phyloP scores from a whole-genome alignment of 495 filamentous ascomycete species.

The Penicillium turbatum region DNA sequence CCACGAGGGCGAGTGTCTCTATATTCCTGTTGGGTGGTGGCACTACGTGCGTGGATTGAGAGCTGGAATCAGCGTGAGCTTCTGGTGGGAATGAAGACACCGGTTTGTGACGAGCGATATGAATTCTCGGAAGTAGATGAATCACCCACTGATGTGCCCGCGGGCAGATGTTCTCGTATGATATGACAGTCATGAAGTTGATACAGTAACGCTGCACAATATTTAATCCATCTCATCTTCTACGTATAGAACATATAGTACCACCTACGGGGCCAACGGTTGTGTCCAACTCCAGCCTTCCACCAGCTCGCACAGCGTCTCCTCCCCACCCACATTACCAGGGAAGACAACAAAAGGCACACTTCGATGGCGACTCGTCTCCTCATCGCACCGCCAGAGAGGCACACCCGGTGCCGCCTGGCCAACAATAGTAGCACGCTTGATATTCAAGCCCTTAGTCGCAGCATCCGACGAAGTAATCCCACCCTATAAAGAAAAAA shows the following conservation, averaged over 20 bases:
- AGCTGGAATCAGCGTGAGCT: slow-evolving; percentile 92
- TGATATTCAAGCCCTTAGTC: slow-evolving; percentile 49
- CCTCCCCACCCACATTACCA: slow-evolving; percentile 52
- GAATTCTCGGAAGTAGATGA: background rate
- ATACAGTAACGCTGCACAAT: background rate
- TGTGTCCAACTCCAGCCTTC: slow-evolving; percentile 33
- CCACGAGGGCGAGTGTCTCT: slow-evolving; percentile 76
- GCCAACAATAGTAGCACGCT: slow-evolving; percentile 48
- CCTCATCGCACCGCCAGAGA: slow-evolving; percentile 51
- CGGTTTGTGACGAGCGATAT: background rate
- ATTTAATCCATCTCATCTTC: background rate
- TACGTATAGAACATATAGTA: background rate
- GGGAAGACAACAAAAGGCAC: slow-evolving; percentile 54
- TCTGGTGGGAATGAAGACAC: slow-evolving; percentile 70
- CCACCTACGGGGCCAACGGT: background rate
- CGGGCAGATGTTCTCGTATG: background rate
- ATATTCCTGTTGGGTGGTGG: slow-evolving; percentile 97
- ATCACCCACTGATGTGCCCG: background rate
- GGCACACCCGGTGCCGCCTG: slow-evolving; percentile 54
- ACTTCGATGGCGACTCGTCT: slow-evolving; percentile 39
- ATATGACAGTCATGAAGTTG: background rate
- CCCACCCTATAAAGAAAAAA: slow-evolving; percentile 36
- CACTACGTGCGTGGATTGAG: slow-evolving; percentile 88
- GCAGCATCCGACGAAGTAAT: slow-evolving; percentile 53
- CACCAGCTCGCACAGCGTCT: slow-evolving; percentile 40